Conservation (phyloP, 2,329 filamentous ascomycete species). For the Exophiala viscosa region DNA sequence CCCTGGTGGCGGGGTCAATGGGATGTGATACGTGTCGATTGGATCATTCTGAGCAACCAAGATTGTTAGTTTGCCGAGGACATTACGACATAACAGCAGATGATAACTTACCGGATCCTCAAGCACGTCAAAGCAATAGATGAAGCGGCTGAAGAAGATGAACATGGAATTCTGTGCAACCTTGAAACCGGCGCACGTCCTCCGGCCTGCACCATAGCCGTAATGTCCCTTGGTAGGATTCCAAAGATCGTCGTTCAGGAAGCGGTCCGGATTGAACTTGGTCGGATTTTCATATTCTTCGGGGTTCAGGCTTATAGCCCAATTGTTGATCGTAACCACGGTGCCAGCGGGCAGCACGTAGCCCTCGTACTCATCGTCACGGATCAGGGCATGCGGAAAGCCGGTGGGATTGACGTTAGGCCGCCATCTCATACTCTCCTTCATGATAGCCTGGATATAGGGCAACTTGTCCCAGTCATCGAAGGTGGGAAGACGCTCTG, state of each 20-base stretch:
- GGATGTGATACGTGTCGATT: neutral
- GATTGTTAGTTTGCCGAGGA: neutral
- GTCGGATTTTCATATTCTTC: neutral
- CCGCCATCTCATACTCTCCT: constrained; percentile 36
- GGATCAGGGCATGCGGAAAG: constrained; percentile 31
- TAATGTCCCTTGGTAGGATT: neutral
- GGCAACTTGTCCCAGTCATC: constrained; percentile 31
- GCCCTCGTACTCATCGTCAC: constrained; percentile 35
- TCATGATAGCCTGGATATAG: constrained; percentile 33
- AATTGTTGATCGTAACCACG: constrained; percentile 33
- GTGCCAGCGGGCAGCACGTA: constrained; percentile 50
- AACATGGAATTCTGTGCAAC: too few relatives aligned
- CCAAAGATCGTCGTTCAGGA: constrained; percentile 10
- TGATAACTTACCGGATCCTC: neutral
- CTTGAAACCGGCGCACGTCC: neutral
- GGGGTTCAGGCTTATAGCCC: neutral
- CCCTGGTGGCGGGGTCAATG: neutral
- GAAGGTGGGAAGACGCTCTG: constrained; percentile 30
- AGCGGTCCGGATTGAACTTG: constrained; percentile 1
- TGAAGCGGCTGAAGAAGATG: neutral
- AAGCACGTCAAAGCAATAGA: neutral
- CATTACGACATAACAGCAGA: neutral
- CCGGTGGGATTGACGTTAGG: constrained; percentile 33
- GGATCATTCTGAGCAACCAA: neutral
- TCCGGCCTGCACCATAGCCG: neutral